phyloP scores from a whole-genome alignment of 306 rosid species.

The Inga oerstediana region DNA sequence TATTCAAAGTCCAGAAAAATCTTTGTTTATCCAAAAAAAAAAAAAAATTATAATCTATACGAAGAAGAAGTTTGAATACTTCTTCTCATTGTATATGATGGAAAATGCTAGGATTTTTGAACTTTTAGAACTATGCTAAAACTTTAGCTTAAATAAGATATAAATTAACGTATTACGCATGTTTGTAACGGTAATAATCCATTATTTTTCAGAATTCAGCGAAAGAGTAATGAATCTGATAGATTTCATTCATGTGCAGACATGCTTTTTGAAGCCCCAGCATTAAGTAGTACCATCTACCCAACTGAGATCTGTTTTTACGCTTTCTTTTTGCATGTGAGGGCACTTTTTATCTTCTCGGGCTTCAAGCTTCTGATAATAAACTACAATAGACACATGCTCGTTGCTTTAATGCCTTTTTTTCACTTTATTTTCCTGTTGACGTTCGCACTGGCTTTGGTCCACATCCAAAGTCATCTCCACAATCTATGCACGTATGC shows the following conservation, averaged over 20 bases:
- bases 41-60: neutral
- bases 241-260: neutral
- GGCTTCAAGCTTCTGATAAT: slow-evolving; percentile 43
- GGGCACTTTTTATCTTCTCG: slow-evolving; percentile 47
- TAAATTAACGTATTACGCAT: neutral
- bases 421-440: slow-evolving; percentile 38
- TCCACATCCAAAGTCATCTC: slow-evolving; percentile 43
- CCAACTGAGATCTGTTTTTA: neutral
- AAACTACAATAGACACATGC: slow-evolving; percentile 45
- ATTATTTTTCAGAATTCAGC: neutral
- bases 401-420: slow-evolving; percentile 47
- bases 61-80: neutral
- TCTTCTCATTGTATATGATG: neutral
- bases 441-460: slow-evolving; percentile 40
- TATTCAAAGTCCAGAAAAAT: neutral
- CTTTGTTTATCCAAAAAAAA: neutral
- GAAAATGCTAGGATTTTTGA: too few species aligned
- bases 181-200: neutral
- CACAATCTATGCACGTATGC: neutral
- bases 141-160: neutral
- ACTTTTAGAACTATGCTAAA: neutral
- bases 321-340: slow-evolving; percentile 23
- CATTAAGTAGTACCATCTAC: neutral
- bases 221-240: neutral
- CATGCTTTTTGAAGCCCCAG: neutral